Evolutionary conservation across 257 asterid genomes (phyloP).

Genomic region (Vinca minor): DNA sequence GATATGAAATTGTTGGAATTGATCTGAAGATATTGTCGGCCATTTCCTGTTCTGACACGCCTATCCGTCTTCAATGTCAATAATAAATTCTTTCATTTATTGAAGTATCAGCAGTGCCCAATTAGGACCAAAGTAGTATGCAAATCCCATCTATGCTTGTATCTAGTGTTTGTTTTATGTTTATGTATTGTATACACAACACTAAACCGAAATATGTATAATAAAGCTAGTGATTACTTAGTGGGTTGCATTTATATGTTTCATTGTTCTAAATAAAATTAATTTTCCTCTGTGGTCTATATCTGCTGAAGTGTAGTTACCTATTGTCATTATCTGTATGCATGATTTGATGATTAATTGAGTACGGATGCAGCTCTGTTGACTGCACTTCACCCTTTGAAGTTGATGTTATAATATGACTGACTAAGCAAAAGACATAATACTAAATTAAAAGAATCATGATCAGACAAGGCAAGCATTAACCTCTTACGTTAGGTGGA

Average conservation of each 20-base stretch:
- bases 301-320: background rate
- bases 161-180: background rate
- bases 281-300: background rate
- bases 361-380: background rate
- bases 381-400: background rate
- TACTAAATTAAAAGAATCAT: background rate
- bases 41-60: background rate
- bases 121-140: background rate
- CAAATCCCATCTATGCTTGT: background rate
- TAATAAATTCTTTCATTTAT: background rate
- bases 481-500: background rate
- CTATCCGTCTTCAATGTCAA: background rate
- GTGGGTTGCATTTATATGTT: background rate
- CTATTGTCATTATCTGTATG: background rate
- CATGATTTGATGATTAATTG: background rate
- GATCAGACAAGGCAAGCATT: background rate
- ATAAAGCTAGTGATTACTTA: constrained; percentile 2
- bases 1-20: background rate
- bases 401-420: background rate
- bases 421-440: background rate
- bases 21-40: background rate
- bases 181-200: background rate
- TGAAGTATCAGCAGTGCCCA: background rate
- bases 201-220: background rate
- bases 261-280: background rate